Evolutionary conservation across 805 yeast species (phyloP), one percentile per base, ranked within the genome.

Genomic region (Candida gorgasii): DNA sequence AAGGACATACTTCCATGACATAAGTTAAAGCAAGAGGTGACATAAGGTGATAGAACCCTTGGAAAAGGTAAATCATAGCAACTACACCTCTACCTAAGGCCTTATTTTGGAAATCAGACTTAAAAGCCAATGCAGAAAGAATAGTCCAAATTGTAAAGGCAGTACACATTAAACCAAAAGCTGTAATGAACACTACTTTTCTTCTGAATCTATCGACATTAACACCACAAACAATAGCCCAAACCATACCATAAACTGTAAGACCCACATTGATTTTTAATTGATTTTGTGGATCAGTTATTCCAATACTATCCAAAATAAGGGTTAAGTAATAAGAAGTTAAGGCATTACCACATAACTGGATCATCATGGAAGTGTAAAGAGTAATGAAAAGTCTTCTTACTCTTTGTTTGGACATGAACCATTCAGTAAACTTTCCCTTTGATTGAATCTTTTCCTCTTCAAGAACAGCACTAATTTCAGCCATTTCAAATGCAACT

Each of bases 301-400:
- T 72, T 42, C 84, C 82, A 53, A 78, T 75, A 18, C 77, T 68
- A 42, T 58, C 53, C 46, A 78, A 64, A 8, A 79, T 82, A 50
- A 67, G 64, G 44, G 65, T 60, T 48, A 76, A 59, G 54, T 76
- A 76, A 63, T 74, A 75, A 3, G 78, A 70, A 22, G 73, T 73
- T 44, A 76, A 58, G 39, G 75, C 77, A 50, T 73, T 74, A 50
- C 81, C 81, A 16, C 77, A 69, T 31, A 72, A 44, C 39, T 48
- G 52, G 45, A 44, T 42, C 33, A 45, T 16, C 15, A 15, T 11
- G 14, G 48, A 42, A 14, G 36, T 32, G 20, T 26, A 41, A 14
- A 31, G 5, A 18, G 30, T 18, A 29, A 48, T 45, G 14, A 48
- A 45, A 12, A 36, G 29, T 45, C 51, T 48, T 29, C 39, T 48